A percentile compares a stretch with the other conserved stretches of the same genome.
These are phyloP conservation scores for Colletotrichum acutatum DNA, from an alignment of 2,329 filamentous ascomycete species.

Conservation along the genomic window DNA sequence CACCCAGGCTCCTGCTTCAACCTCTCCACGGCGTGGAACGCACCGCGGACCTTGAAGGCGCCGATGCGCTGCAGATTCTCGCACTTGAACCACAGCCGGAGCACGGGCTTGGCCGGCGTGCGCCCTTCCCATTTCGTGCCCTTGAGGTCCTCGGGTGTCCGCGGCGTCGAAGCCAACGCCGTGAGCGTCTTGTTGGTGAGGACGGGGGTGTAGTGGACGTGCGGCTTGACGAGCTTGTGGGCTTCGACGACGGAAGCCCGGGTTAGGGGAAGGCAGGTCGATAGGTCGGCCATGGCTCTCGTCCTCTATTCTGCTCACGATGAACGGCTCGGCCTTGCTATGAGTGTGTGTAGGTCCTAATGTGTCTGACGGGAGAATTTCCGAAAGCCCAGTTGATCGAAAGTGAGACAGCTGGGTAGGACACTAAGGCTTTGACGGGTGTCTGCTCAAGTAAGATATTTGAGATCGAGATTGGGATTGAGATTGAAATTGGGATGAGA, in stretches of 20 bases:
- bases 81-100: conserved; percentile 92
- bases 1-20: conserved; percentile 72
- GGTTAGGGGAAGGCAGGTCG: conserved; percentile 72
- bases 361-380: too few relatives aligned
- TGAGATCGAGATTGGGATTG: conserved; percentile 36
- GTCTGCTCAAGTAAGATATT: not conserved
- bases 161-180: conserved; percentile 77
- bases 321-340: not conserved
- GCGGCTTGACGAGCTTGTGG: conserved; percentile 76
- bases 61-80: conserved; percentile 93
- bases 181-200: conserved; percentile 83
- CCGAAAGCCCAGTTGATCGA: too few relatives aligned
- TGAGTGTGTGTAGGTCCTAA: not conserved
- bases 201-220: conserved; percentile 87
- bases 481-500: conserved; percentile 38
- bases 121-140: conserved; percentile 68
- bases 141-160: conserved; percentile 61
- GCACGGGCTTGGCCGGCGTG: conserved; percentile 69
- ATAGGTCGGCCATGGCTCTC: conserved; percentile 62
- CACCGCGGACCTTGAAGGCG: conserved; percentile 92
- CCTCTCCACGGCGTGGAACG: conserved; percentile 84
- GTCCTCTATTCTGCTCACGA: not conserved
- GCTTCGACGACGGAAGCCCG: conserved; percentile 78
- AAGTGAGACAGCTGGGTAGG: too few relatives aligned
- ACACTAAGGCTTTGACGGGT: not conserved